Base-by-base conservation (phyloP, 169 alveolate species). In the Cryptosporidium baileyi region DNA sequence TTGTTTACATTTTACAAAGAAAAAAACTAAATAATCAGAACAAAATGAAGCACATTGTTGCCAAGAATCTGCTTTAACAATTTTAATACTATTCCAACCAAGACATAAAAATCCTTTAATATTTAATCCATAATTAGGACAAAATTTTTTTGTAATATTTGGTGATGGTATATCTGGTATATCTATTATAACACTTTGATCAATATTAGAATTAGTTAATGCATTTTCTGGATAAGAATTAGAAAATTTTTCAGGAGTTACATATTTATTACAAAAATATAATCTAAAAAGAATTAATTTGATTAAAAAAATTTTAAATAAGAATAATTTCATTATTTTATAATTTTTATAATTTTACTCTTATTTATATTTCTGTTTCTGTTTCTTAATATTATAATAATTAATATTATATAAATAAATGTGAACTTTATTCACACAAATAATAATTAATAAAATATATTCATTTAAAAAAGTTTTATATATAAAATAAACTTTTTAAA, bases 41-140 rank as follows among this genome's bases (percentile, higher is more conserved):
- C 85, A 74, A 11, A 74, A 47, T 22, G 85, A 0, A 36, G 85
- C 65, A 36, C 85, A 74, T 24, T 74, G 61, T 19, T 74, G 85
- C 85, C 85, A 74, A 8, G 74, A 38, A 13, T 74, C 57, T 9
- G 74, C 32, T 61, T 51, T 74, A n/a, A 36, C 36, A 22, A 74
- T 57, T 41, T 74, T 74, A 11, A 74, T 54, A 11, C 47, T 74
- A 41, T 74, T 74, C 67, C 65, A 74, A 7, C 67, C 67, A 3
- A 74, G 34, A 22, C 85, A 74, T 13, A 74, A 54, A 22, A 57
- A 13, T 9, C 85, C 85, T 47, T 74, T 74, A 9, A 57, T 57
- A 74, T 74, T 74, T 15, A 74, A 28, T 1, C 85, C 85, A 34
- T 74, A 74, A 1, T n/a, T 59, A 0, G 85, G 85, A 32, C 85